Evolutionary conservation across 2,329 filamentous ascomycete genomes (phyloP).

Genomic region (Penicillium decumbens): DNA sequence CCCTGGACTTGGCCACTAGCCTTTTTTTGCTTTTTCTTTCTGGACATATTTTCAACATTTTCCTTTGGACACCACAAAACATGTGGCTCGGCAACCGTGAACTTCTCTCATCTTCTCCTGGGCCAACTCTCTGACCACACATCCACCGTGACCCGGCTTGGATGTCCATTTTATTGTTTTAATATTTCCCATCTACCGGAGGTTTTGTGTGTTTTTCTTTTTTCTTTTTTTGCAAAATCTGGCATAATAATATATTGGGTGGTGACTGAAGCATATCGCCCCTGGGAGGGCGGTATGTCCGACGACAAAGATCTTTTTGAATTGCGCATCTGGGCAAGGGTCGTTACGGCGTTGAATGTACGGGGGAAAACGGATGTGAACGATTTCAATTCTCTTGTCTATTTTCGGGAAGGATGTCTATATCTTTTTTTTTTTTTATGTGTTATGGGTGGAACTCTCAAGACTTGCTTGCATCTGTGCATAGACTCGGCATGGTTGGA

Average conservation of each 20-base stretch:
- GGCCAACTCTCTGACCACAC: background rate
- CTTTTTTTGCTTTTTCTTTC: slow-evolving; percentile 14
- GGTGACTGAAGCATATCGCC: slow-evolving; percentile 13
- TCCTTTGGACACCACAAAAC: background rate
- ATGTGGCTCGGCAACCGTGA: slow-evolving; percentile 3
- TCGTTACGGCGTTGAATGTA: background rate
- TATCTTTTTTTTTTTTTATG: slow-evolving; percentile 5
- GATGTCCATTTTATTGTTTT: slow-evolving; percentile 19
- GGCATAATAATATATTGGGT: slow-evolving; percentile 21
- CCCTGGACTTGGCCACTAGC: slow-evolving; percentile 18
- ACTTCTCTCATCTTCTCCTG: slow-evolving; percentile 2
- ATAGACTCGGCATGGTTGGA: slow-evolving; percentile 11
- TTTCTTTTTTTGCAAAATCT: slow-evolving; percentile 5
- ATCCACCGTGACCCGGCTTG: background rate
- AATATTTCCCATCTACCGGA: slow-evolving; percentile 21
- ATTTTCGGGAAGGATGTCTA: slow-evolving; percentile 1
- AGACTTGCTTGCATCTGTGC: slow-evolving; percentile 13
- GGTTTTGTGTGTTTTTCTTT: background rate
- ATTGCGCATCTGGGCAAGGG: background rate
- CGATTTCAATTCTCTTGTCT: background rate
- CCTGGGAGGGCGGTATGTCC: slow-evolving; percentile 11
- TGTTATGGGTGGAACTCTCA: background rate
- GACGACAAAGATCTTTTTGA: slow-evolving; percentile 12
- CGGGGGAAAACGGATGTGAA: too few relatives aligned
- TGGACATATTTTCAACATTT: slow-evolving; percentile 10